A percentile compares a stretch with the other conserved stretches of the same genome.
Evolutionary conservation across 352 stramenopile genomes (phyloP).

Genomic region (Globisporangium cederbergense): DNA sequence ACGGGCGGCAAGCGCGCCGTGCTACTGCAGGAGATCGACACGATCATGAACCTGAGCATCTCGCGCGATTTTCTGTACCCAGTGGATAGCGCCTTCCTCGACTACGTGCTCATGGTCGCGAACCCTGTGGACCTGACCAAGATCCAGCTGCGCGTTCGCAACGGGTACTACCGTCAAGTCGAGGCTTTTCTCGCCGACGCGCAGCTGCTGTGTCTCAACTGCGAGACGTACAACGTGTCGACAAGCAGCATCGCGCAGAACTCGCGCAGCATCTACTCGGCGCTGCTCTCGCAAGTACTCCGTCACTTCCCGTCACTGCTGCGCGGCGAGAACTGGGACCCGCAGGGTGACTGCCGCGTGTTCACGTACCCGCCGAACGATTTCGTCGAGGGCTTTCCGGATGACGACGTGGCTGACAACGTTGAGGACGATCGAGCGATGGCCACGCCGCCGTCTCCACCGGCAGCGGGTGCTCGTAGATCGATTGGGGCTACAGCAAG

Average conservation of each 20-base stretch:
- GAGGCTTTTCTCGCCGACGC: constrained; percentile 79
- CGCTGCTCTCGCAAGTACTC: constrained; percentile 56
- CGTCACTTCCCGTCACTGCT: constrained; percentile 57
- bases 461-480: background rate
- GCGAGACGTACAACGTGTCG: constrained; percentile 82
- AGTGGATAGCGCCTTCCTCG: constrained; percentile 65
- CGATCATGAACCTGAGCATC: constrained; percentile 66
- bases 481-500: background rate
- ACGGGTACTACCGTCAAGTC: constrained; percentile 81
- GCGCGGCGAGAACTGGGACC: constrained; percentile 23
- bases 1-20: constrained; percentile 38
- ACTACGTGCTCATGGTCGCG: constrained; percentile 80
- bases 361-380: constrained; percentile 56
- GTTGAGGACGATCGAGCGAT: constrained; percentile 1
- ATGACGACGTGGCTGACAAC: constrained; percentile 22
- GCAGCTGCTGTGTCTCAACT: constrained; percentile 71
- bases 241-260: constrained; percentile 82
- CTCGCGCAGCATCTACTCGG: constrained; percentile 57
- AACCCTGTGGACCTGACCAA: constrained; percentile 85
- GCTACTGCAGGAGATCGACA: constrained; percentile 54
- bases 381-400: constrained; percentile 33
- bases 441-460: background rate
- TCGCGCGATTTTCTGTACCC: constrained; percentile 79
- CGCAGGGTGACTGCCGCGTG: constrained; percentile 19
- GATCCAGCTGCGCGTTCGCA: constrained; percentile 61